Conservation (phyloP, 495 filamentous ascomycete genomes). For the Neurospora terricola region DNA sequence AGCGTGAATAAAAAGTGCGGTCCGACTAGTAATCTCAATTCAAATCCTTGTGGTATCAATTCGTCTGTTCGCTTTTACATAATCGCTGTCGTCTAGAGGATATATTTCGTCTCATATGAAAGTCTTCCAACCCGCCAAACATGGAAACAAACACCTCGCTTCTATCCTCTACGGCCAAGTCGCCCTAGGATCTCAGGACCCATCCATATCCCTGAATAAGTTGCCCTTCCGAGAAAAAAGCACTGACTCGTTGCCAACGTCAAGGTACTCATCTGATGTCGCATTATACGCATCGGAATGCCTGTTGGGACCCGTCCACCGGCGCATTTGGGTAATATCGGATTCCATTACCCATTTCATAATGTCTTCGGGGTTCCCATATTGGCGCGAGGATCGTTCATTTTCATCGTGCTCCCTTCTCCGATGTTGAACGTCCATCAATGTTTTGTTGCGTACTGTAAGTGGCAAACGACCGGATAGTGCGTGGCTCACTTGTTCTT, state of each 20-base stretch:
- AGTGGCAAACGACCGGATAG: not conserved
- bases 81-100: not conserved
- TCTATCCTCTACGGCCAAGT: not conserved
- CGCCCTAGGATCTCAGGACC: not conserved
- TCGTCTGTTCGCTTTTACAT: not conserved
- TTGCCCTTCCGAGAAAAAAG: not conserved
- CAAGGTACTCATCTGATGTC: not conserved
- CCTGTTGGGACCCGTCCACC: not conserved
- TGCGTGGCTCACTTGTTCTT: not conserved
- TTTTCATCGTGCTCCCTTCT: not conserved
- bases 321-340: not conserved
- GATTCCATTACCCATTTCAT: not conserved
- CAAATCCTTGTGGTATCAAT: not conserved
- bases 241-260: not conserved
- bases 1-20: not conserved
- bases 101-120: not conserved
- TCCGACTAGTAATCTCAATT: not conserved
- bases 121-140: not conserved
- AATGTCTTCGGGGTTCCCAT: not conserved
- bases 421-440: not conserved
- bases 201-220: not conserved
- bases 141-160: not conserved
- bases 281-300: not conserved
- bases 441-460: not conserved
- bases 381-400: not conserved